Evolutionary conservation across 2,329 filamentous ascomycete genomes (phyloP).

Genomic region (Phialemoniopsis sp.): DNA sequence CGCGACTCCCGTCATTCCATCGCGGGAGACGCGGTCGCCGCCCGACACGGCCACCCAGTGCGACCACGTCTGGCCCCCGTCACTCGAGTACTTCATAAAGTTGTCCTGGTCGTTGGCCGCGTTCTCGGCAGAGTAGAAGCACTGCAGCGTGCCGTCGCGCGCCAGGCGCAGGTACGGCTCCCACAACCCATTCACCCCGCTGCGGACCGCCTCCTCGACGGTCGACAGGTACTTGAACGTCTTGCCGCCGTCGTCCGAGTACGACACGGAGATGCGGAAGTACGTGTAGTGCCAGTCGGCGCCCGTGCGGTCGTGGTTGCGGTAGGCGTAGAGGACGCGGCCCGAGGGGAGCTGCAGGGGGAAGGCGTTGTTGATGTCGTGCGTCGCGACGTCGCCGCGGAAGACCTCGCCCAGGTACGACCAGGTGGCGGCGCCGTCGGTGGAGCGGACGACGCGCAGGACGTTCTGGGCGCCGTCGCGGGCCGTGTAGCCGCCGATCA

Average conservation of each 20-base stretch:
- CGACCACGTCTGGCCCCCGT: slow-evolving; percentile 33
- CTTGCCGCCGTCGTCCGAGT: slow-evolving; percentile 32
- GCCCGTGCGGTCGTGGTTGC: slow-evolving; percentile 26
- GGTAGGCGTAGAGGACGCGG: slow-evolving; percentile 15
- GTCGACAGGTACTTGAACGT: slow-evolving; percentile 27
- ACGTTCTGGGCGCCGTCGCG: slow-evolving; percentile 14
- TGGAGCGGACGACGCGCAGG: slow-evolving; percentile 17
- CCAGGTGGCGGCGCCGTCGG: slow-evolving; percentile 22
- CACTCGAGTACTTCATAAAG: slow-evolving; percentile 29
- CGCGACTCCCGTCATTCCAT: slow-evolving; percentile 41
- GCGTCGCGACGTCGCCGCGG: slow-evolving; percentile 11
- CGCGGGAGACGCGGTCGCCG: slow-evolving; percentile 23
- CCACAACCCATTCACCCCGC: slow-evolving; percentile 37
- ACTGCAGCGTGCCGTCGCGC: slow-evolving; percentile 30
- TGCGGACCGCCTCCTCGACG: slow-evolving; percentile 15
- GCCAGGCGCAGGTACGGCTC: slow-evolving; percentile 38
- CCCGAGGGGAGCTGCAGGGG: slow-evolving; percentile 10
- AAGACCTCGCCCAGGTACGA: slow-evolving; percentile 4
- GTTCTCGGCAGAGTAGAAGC: slow-evolving; percentile 39
- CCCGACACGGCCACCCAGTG: slow-evolving; percentile 26
- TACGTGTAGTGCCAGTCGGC: slow-evolving; percentile 17
- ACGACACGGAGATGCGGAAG: slow-evolving; percentile 35
- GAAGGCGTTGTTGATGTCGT: slow-evolving; percentile 27
- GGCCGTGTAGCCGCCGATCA: slow-evolving; percentile 22
- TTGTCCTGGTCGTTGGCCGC: slow-evolving; percentile 32